Conservation (phyloP, 805 yeast species). For the Candida rishiriensis region DNA sequence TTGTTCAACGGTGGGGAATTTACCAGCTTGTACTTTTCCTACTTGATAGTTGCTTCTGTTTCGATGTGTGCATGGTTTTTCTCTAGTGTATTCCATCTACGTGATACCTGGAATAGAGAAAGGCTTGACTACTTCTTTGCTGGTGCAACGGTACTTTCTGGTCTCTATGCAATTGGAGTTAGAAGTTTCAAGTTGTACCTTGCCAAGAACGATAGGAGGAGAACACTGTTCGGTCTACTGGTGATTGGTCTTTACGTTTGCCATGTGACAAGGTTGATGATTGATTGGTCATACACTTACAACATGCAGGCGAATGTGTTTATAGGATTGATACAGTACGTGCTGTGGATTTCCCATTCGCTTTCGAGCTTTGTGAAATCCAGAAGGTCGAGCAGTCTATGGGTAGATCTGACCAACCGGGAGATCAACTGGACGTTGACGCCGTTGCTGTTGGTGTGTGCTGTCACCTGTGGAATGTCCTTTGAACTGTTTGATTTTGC, state of each 20-base stretch:
- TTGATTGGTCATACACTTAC: conserved; percentile 87
- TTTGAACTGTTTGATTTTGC: conserved; percentile 89
- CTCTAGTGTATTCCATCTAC: conserved; percentile 80
- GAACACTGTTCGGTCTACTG: conserved; percentile 34
- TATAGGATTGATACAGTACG: conserved; percentile 73
- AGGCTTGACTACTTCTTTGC: conserved; percentile 90
- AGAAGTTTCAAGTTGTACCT: conserved; percentile 59
- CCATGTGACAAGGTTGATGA: conserved; percentile 62
- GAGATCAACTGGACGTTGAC: conserved; percentile 40
- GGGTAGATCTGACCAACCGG: conserved; percentile 20
- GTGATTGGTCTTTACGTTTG: conserved; percentile 50
- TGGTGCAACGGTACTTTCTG: conserved; percentile 78
- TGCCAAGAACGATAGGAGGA: conserved; percentile 20
- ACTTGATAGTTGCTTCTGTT: conserved; percentile 49
- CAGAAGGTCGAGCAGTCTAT: conserved; percentile 12
- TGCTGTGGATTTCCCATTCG: conserved; percentile 41
- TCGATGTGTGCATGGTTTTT: conserved; percentile 87
- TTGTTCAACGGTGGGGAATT: conserved; percentile 18
- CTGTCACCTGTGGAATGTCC: conserved; percentile 72
- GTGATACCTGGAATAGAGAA: conserved; percentile 79
- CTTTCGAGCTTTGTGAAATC: conserved; percentile 26
- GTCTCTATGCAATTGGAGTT: conserved; percentile 63
- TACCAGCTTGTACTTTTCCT: conserved; percentile 31
- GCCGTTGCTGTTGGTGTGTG: conserved; percentile 48
- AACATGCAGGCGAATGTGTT: conserved; percentile 87